Percentiles rank a stretch among this genome's conserved stretches.
Evolutionary conservation across 2,329 filamentous ascomycete genomes (phyloP).

Genomic region (Arthrobotrys iridis): DNA sequence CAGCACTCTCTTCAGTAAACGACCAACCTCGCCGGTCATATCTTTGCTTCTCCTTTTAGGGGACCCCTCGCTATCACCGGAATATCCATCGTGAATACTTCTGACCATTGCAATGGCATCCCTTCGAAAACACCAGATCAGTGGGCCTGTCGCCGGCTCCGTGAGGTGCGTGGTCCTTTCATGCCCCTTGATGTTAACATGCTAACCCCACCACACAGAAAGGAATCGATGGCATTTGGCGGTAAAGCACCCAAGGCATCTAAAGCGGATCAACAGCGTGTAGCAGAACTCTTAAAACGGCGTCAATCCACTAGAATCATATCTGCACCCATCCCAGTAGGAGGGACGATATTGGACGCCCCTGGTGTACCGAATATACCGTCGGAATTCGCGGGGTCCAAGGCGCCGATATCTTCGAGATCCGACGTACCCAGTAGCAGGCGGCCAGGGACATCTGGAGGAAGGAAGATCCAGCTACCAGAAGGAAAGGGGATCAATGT

Average conservation of each 20-base stretch:
- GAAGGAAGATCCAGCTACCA: constrained; percentile 68
- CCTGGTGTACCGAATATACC: constrained; percentile 72
- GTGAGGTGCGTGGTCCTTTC: constrained; percentile 12
- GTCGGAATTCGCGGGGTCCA: constrained; percentile 66
- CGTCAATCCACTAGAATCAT: constrained; percentile 89
- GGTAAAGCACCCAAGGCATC: constrained; percentile 53
- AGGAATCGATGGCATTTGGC: constrained; percentile 33
- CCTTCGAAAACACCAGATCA: constrained; percentile 39
- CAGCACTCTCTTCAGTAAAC: neutral
- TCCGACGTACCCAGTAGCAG: constrained; percentile 17
- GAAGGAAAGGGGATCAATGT: constrained; percentile 68
- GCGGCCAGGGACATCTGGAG: constrained; percentile 61
- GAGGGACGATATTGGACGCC: constrained; percentile 76
- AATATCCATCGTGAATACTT: neutral
- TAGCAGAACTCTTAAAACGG: constrained; percentile 87
- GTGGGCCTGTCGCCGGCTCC: constrained; percentile 26
- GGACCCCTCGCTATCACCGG: neutral
- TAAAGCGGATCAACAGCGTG: constrained; percentile 62
- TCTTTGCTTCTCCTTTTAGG: neutral
- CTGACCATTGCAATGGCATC: constrained; percentile 37
- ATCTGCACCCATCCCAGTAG: constrained; percentile 71
- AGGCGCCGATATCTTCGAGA: constrained; percentile 72
- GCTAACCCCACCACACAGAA: constrained; percentile 19
- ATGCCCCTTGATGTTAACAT: neutral
- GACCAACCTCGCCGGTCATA: neutral